Percentiles rank a stretch among this genome's conserved stretches.
Conservation (phyloP, 1,139 yeast species). For the Yarrowia galli region DNA sequence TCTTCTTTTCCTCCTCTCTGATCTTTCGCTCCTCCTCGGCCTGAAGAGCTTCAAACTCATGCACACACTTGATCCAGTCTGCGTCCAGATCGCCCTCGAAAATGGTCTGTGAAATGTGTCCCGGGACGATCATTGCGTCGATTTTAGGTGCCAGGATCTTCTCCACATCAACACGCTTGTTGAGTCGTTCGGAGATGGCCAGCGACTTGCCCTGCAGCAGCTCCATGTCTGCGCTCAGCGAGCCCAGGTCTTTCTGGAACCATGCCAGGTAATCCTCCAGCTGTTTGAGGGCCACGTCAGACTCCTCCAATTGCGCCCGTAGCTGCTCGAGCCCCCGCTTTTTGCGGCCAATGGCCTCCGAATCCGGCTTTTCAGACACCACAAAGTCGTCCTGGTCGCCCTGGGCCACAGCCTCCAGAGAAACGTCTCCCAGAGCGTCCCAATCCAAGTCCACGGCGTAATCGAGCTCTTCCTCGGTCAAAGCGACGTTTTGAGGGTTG, state of each 20-base stretch:
- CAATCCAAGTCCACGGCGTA: constrained; percentile 19
- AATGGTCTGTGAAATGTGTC: constrained; percentile 53
- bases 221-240: constrained; percentile 66
- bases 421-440: constrained; percentile 17
- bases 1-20: not conserved
- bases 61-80: constrained; percentile 51
- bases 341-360: constrained; percentile 29
- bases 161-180: constrained; percentile 62
- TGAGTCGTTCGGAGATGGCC: constrained; percentile 64
- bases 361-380: constrained; percentile 14
- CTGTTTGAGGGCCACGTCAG: constrained; percentile 53
- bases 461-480: constrained; percentile 2
- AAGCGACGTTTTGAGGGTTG: constrained; percentile 24
- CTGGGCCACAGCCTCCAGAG: constrained; percentile 18
- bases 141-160: constrained; percentile 72
- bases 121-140: constrained; percentile 76
- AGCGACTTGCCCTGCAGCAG: constrained; percentile 64
- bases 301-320: constrained; percentile 53
- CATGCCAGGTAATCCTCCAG: constrained; percentile 55
- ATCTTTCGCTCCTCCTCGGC: constrained; percentile 5
- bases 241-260: constrained; percentile 65
- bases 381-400: constrained; percentile 16
- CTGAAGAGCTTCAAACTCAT: constrained; percentile 42
- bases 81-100: constrained; percentile 49
- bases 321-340: constrained; percentile 46